Percentiles rank a stretch among this genome's conserved stretches.
These are phyloP conservation scores for Linanthus parryae DNA, from an alignment of 148 eudicot species.

Conservation along the genomic window DNA sequence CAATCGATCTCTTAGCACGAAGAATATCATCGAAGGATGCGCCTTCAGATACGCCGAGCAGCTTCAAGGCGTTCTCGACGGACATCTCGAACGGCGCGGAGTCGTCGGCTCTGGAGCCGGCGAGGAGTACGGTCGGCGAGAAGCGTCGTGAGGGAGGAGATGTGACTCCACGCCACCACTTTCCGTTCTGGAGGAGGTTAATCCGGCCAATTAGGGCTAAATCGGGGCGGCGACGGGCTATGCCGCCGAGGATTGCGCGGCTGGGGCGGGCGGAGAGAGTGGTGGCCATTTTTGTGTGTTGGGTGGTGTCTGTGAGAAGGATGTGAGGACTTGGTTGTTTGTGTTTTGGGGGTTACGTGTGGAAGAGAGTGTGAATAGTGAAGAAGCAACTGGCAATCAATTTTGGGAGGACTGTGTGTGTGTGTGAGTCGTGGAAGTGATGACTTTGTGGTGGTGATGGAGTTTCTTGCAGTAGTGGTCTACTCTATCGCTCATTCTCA, in stretches of 20 bases:
- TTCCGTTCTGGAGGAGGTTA: not conserved
- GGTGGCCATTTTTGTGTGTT: conserved; percentile 3
- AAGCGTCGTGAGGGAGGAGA: not conserved
- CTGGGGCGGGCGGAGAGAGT: not conserved
- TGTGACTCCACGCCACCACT: not conserved
- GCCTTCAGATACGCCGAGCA: conserved; percentile 6
- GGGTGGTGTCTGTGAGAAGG: too few species aligned
- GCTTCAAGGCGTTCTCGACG: conserved; percentile 8
- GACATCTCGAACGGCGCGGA: conserved; percentile 7
- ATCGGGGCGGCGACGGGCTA: not conserved
- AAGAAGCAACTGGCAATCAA: too few species aligned
- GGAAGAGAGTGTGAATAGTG: too few species aligned
- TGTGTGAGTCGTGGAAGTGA: too few species aligned
- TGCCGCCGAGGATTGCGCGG: not conserved
- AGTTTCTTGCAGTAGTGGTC: too few species aligned
- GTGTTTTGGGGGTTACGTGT: too few species aligned
- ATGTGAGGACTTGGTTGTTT: too few species aligned
- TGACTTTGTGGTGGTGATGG: too few species aligned
- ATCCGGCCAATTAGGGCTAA: not conserved
- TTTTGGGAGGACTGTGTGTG: too few species aligned
- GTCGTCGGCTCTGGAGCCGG: conserved; percentile 1
- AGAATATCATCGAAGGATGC: conserved; percentile 4
- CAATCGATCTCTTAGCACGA: conserved; percentile 3
- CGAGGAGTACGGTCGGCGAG: not conserved
- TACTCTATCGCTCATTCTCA: too few species aligned